Evolutionary conservation across 495 filamentous ascomycete genomes (phyloP).

Genomic region (Xylaria flabelliformis): DNA sequence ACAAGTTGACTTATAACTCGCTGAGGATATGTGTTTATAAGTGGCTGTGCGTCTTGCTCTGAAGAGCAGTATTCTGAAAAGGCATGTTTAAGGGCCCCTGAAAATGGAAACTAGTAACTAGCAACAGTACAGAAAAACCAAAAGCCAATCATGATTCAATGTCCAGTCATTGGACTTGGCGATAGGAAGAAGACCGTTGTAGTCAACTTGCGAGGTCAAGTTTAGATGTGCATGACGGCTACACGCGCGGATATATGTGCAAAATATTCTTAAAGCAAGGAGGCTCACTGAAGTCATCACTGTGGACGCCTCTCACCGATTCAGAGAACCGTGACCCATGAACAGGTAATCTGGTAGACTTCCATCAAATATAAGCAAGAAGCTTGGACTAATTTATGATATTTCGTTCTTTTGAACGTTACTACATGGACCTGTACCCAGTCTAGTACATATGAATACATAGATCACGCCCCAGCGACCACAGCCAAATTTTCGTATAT

Average conservation of each 20-base stretch:
- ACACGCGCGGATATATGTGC: too few species aligned
- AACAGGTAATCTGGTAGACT: neutral
- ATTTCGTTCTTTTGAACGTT: neutral
- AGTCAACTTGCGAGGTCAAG: too few species aligned
- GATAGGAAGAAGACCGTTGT: too few species aligned
- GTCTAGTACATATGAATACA: constrained; percentile 11
- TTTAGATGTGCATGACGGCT: too few species aligned
- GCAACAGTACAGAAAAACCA: too few species aligned
- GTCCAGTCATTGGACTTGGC: too few species aligned
- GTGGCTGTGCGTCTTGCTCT: neutral
- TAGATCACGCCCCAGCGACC: constrained; percentile 67
- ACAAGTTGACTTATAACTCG: neutral
- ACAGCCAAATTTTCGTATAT: constrained; percentile 87
- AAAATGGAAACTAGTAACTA: too few species aligned
- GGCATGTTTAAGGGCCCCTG: neutral
- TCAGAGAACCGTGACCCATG: neutral
- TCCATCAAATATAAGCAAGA: neutral
- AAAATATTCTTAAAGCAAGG: too few species aligned
- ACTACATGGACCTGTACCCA: constrained; percentile 28
- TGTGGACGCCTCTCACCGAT: neutral
- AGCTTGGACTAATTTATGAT: neutral
- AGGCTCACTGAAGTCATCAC: too few species aligned
- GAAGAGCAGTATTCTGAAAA: neutral
- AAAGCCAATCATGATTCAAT: too few species aligned
- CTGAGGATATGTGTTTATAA: neutral